phyloP scores from a whole-genome alignment of 169 alveolate species.

The Babesia sp. region DNA sequence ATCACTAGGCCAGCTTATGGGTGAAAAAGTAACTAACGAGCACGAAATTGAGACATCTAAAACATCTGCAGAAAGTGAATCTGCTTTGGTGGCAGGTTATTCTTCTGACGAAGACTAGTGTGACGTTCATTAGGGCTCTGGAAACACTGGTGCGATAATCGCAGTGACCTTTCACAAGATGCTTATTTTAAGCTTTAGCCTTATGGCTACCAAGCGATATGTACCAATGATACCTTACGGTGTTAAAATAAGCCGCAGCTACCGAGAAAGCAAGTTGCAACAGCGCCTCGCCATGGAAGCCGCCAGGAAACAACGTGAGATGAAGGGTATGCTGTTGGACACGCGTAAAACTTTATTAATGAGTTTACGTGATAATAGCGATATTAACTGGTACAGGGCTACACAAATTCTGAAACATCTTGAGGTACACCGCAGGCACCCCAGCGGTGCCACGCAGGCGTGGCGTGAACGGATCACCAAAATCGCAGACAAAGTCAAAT shows the following conservation, averaged over 20 bases:
- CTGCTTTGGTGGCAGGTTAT: conserved; percentile 36
- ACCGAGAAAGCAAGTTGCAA: conserved; percentile 72
- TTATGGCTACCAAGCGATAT: conserved; percentile 26
- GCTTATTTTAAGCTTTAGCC: neutral
- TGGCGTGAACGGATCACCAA: conserved; percentile 63
- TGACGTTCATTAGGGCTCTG: too few species aligned
- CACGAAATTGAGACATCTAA: neutral
- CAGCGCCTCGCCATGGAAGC: conserved; percentile 74
- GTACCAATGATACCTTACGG: conserved; percentile 57
- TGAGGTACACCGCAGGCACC: conserved; percentile 74
- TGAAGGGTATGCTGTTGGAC: conserved; percentile 74
- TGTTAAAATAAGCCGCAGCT: conserved; percentile 67
- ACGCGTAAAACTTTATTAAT: conserved; percentile 70
- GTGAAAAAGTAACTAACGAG: neutral
- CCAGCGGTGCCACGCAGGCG: conserved; percentile 63
- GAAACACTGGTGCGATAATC: neutral
- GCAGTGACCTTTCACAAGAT: neutral
- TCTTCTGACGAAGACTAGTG: conserved; percentile 37
- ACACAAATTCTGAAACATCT: conserved; percentile 73
- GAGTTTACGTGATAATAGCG: conserved; percentile 74
- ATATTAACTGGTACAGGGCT: conserved; percentile 76
- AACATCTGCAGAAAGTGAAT: neutral
- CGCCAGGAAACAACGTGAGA: conserved; percentile 66
- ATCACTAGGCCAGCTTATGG: neutral
- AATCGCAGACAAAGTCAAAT: conserved; percentile 68